These are phyloP conservation scores for Posidonia australis DNA, from an alignment of 106 monocot species.

Conservation along the genomic window DNA sequence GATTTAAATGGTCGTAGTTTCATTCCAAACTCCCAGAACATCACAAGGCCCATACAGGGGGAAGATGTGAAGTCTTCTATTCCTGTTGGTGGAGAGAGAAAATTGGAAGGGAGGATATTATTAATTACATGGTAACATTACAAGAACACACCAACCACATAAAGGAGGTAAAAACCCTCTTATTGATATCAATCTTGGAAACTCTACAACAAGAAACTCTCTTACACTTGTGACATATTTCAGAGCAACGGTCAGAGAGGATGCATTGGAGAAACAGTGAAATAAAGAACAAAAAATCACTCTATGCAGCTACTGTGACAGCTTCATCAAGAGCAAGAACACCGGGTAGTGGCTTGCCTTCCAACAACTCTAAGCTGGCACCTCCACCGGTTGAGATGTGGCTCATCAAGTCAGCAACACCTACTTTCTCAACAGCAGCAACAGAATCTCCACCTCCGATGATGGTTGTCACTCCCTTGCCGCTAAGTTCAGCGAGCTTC, in stretches of 20 bases:
- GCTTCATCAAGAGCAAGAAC: slow-evolving; percentile 18
- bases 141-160: not conserved
- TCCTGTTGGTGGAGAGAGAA: not conserved
- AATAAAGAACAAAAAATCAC: not conserved
- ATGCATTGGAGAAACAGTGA: not conserved
- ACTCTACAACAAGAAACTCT: not conserved
- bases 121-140: slow-evolving; percentile 1
- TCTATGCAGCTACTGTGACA: slow-evolving; percentile 11
- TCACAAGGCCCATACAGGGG: no score
- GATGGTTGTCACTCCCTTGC: slow-evolving; percentile 30
- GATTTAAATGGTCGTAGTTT: no score
- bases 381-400: slow-evolving; percentile 27
- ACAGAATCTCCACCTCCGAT: slow-evolving; percentile 29
- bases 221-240: not conserved
- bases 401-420: slow-evolving; percentile 26
- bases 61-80: no score
- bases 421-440: slow-evolving; percentile 29
- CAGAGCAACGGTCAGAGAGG: slow-evolving; percentile 1
- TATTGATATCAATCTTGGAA: not conserved
- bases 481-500: slow-evolving; percentile 26
- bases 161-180: not conserved
- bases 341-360: slow-evolving; percentile 24
- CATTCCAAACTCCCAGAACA: no score
- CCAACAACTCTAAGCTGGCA: slow-evolving; percentile 27
- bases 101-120: not conserved